Evolutionary conservation across 2,329 filamentous ascomycete species (phyloP).

Genomic region (Didymellaceae sp.): DNA sequence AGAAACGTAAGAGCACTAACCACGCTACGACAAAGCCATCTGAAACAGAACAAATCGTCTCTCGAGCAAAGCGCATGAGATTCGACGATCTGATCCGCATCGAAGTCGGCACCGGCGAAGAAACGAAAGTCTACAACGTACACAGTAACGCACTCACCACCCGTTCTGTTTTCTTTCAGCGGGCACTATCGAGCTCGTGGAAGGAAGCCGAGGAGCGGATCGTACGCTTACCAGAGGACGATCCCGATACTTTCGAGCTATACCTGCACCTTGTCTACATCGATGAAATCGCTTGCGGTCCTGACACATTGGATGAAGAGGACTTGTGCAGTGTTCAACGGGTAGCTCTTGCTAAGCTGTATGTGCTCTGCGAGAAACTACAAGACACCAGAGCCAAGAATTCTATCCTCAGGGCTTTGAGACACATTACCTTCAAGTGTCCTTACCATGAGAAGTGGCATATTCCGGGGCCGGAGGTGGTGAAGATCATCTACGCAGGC

Average conservation of each 20-base stretch:
- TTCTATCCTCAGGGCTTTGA: not conserved
- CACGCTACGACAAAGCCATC: no score
- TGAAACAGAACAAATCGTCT: no score
- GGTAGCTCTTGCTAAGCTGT: not conserved
- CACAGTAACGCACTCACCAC: no score
- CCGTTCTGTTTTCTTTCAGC: not conserved
- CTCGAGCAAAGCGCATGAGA: no score
- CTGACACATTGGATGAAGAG: not conserved
- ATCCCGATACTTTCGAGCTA: not conserved
- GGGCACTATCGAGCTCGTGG: not conserved
- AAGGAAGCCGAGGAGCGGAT: not conserved
- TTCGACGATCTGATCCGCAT: no score
- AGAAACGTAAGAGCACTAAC: no score
- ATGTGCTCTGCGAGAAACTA: not conserved
- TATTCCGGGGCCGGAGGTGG: not conserved
- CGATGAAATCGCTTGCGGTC: not conserved
- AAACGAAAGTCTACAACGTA: no score
- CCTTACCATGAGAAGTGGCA: not conserved
- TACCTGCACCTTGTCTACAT: not conserved
- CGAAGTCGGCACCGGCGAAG: no score
- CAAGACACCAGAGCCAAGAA: not conserved
- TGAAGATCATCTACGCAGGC: not conserved
- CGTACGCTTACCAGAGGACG: not conserved
- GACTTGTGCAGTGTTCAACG: no score
- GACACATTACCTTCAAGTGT: not conserved